Evolutionary conservation across 495 filamentous ascomycete species (phyloP), one percentile per base, ranked within the genome.

Genomic region (Tetracladium setigerum): DNA sequence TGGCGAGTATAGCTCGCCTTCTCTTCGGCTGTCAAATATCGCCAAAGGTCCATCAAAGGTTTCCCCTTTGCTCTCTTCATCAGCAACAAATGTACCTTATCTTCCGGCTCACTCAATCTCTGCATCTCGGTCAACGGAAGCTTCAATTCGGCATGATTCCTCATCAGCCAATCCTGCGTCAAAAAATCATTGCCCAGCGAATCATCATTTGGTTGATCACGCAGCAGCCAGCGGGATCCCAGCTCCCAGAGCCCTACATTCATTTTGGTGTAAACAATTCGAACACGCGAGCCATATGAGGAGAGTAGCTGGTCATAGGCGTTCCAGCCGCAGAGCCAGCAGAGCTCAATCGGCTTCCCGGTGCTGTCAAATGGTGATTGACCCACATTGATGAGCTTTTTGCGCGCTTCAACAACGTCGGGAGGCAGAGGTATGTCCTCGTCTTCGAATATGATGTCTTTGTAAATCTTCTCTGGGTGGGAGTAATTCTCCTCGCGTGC

Each of bases 121-220:
- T 16, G 46, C 46, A 49, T 49, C 15, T 42, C 38, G 1, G 43
- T n/a, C 1, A 49, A 32, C 15, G 46, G 46, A 15, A 49, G 35
- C 6, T 41, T 18, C 18, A 49, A 33, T 13, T 17, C 30, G 34
- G 46, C 36, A 10, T 49, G 38, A 18, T 41, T 19, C 9, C 46
- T 30, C n/a, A n/a, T n/a, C 30, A 49, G 46, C 17, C 41, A 49
- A 13, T 49, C 16, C 12, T 49, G 38, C 8, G 46, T 49, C 4
- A 49, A 36, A 15, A 33, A 49, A 36, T 49, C 46, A 15, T 33
- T 49, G 15, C 46, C 46, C 9, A 49, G 46, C 14, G 46, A 31
- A 39, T 10, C 16, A 22, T 48, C 46, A 24, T 48, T 48, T 7
- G 36, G 19, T 31, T 40, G 22, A 18, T 48, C 46, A 2, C 46